Base-by-base conservation (phyloP, 176 grass and related monocot genomes). In the Puya raimondii region DNA sequence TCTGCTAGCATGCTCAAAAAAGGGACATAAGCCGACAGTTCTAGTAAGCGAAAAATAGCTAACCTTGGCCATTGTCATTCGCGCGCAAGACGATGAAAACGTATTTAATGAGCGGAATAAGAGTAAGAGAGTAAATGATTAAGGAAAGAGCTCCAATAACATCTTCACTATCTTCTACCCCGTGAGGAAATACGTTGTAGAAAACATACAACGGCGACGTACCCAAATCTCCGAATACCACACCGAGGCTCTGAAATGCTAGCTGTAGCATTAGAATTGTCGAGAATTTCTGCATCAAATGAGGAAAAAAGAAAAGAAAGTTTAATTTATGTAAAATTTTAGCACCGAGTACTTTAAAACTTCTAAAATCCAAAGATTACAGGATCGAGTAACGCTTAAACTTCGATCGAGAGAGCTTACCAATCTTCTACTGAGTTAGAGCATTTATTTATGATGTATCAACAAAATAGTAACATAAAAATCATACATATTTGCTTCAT, bases 181-280 rank as follows among this genome's bases (percentile, higher is more conserved):
- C 95, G 14, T 0, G 74, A 78, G 95, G 90, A 78, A 99, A 99
- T 63, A 83, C 66, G 78, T 94, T 99, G 75, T 88, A 84, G 81
- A 99, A 94, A 47, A 99, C 95, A 76, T 94, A 99, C 50, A 99
- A 73, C 3, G 95, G 95, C 49, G 89, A 94, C 49, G 95, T 99
- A 3, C 87, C 95, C 81, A 99, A 74, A 70, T 99, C 90, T 69
- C 95, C 95, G 82, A 99, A 99, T n/a, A 99, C 95, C 71, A 99
- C 85, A 0, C 95, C 95, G 27, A 99, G 89, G 76, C 95, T 99
- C 74, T 99, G 95, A 83, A 88, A 99, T 65, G 95, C 95, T 5
- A 94, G 85, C 69, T 90, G 78, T 23, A 89, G 27, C 48, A 99
- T 23, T 64, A 90, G 80, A 68, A 81, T 1, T 64, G 87, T 69